Evolutionary conservation across 768 basidiomycete genomes (phyloP), one percentile per base, ranked within the genome.

Genomic region (Zangia roseola): DNA sequence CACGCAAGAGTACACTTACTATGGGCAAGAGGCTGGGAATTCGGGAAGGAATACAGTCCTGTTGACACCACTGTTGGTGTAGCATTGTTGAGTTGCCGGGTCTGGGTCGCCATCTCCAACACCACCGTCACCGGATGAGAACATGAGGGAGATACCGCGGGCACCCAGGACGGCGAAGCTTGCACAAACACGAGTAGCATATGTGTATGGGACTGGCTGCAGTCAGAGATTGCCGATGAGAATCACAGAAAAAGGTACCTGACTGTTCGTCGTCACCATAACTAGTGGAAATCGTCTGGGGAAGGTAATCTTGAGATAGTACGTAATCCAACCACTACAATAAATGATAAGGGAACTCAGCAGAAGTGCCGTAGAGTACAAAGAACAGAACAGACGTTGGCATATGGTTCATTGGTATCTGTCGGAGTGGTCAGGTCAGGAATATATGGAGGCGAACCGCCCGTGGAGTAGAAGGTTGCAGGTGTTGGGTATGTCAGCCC

Each of bases 211-310:
- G 20, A 88, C 83, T 82, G 37, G 2, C 17, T 17, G 6, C 9
- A 14, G 21, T 52, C n/a, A 60, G 47, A 41, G 0, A 3, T 24
- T 28, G 39, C 3, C 4, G 6, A 10, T 4, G 19, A 17, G 16
- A 37, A 2, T 3, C 10, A 34, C 14, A 10, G 25, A 38, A 37
- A 0, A 26, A 19, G 6, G n/a, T 33, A 83, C 84, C 79, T 24
- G 84, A 82, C 60, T 86, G 85, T 47, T 90, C 88, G 49, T 80
- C 76, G 40, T 89, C 86, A 4, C 76, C 83, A 59, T 89, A 89
- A 54, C 83, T 85, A 0, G 84, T 88, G 0, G 84, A 84, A 34
- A 90, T 86, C 6, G 79, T 71, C 53, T 79, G 75, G 13, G 86
- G 84, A 2, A 76, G 63, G 33, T 70, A 60, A 10, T 67, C 43